These are phyloP conservation scores for Jimgerdemannia lactiflua DNA, from an alignment of 192 early-diverging fungal species.

Conservation along the genomic window DNA sequence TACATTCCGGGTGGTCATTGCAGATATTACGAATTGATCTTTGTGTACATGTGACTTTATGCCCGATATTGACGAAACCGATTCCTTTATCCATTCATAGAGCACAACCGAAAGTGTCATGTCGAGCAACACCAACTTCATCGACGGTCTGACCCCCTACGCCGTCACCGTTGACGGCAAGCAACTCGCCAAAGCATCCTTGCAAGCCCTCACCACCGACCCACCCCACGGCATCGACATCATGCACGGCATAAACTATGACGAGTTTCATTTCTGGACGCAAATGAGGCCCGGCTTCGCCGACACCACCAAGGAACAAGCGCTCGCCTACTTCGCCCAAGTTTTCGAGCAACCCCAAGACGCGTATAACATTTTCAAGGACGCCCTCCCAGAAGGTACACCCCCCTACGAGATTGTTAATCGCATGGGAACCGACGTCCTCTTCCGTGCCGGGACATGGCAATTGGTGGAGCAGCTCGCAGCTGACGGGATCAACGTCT, in stretches of 20 bases:
- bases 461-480: conserved; percentile 15
- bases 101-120: background rate
- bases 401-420: conserved; percentile 10
- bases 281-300: conserved; percentile 10
- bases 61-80: no score
- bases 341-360: conserved; percentile 11
- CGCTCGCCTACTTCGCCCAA: conserved; percentile 17
- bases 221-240: conserved; percentile 7
- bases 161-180: conserved; percentile 1
- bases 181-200: background rate
- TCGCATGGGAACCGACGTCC: conserved; percentile 22
- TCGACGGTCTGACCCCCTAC: conserved; percentile 17
- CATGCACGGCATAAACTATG: conserved; percentile 14
- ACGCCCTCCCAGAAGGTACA: conserved; percentile 13
- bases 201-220: background rate
- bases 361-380: conserved; percentile 15
- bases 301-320: conserved; percentile 7
- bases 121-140: conserved; percentile 22
- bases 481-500: conserved; percentile 7
- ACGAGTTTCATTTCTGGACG: conserved; percentile 22
- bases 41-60: no score
- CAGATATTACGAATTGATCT: no score
- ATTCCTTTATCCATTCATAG: background rate
- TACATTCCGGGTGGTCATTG: no score
- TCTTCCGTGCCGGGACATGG: conserved; percentile 11